A percentile compares a stretch with the other conserved stretches of the same genome.
These are phyloP conservation scores for Phoenix dactylifera DNA, from an alignment of 176 grass and related monocot genomes.

Conservation along the genomic window DNA sequence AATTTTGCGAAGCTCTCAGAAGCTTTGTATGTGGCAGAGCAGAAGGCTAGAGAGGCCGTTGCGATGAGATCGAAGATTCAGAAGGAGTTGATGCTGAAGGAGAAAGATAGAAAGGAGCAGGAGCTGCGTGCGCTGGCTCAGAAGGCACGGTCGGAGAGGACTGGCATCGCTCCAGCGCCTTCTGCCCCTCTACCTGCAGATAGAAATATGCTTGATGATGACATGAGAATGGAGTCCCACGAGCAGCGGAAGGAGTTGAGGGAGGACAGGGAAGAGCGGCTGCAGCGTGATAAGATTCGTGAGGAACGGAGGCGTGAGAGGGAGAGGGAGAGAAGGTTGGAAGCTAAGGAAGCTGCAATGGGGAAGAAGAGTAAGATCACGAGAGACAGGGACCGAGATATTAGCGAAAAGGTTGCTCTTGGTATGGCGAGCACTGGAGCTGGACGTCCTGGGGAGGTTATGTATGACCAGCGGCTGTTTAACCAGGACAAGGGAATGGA, in stretches of 20 bases:
- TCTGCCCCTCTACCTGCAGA: conserved; percentile 17
- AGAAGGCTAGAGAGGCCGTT: conserved; percentile 94
- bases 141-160: conserved; percentile 85
- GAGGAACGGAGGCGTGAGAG: conserved; percentile 77
- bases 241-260: conserved; percentile 68
- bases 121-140: conserved; percentile 85
- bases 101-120: conserved; percentile 95
- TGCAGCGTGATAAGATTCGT: conserved; percentile 83
- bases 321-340: conserved; percentile 88
- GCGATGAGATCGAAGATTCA: conserved; percentile 95
- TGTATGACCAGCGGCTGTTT: conserved; percentile 95
- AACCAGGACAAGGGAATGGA: conserved; percentile 99
- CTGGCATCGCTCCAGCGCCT: conserved; percentile 53
- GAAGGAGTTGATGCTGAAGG: conserved; percentile 77
- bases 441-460: conserved; percentile 66
- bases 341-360: conserved; percentile 67
- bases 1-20: conserved; percentile 96
- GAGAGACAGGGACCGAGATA: conserved; percentile 76
- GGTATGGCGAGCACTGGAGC: conserved; percentile 76
- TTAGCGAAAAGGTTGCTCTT: conserved; percentile 92
- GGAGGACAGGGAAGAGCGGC: conserved; percentile 72
- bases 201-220: conserved; percentile 35
- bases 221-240: conserved; percentile 36
- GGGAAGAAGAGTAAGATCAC: conserved; percentile 93
- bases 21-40: conserved; percentile 84